phyloP scores from a whole-genome alignment of 345 rosid species.

The Nasturtium officinale region DNA sequence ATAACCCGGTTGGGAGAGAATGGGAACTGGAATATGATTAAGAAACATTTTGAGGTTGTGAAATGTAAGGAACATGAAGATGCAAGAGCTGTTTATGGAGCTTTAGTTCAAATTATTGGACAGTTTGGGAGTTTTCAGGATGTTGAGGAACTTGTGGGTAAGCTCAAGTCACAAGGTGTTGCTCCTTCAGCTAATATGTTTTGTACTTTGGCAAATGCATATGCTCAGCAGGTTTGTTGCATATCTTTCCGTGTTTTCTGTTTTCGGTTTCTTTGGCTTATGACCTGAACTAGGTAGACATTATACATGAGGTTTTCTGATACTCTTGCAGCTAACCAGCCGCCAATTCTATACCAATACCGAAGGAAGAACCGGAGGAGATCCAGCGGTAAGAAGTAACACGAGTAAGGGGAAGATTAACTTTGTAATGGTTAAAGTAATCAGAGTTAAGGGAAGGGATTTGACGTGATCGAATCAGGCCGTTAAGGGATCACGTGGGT shows the following conservation, averaged over 20 bases:
- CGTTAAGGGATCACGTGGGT: too few relatives aligned
- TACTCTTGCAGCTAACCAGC: too few relatives aligned
- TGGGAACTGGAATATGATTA: slow-evolving; percentile 64
- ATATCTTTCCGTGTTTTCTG: background rate
- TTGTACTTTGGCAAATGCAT: slow-evolving; percentile 72
- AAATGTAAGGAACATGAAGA: slow-evolving; percentile 48
- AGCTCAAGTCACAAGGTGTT: slow-evolving; percentile 58
- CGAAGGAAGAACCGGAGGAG: too few relatives aligned
- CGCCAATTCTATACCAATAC: too few relatives aligned
- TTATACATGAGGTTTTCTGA: background rate
- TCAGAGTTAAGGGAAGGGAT: too few relatives aligned
- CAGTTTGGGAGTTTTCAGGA: slow-evolving; percentile 61
- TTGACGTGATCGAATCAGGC: too few relatives aligned
- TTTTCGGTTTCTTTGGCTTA: background rate
- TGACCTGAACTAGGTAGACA: slow-evolving; percentile 2
- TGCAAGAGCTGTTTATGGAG: slow-evolving; percentile 52
- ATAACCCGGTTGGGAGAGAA: slow-evolving; percentile 63
- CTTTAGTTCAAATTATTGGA: slow-evolving; percentile 63
- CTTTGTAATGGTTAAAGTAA: too few relatives aligned
- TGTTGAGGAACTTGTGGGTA: slow-evolving; percentile 56
- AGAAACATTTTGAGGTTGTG: slow-evolving; percentile 49
- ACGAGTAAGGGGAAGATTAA: too few relatives aligned
- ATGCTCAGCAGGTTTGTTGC: slow-evolving; percentile 67
- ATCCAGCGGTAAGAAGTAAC: too few relatives aligned
- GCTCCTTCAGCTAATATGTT: slow-evolving; percentile 53